Evolutionary conservation across 2,329 filamentous ascomycete species (phyloP), one percentile per base, ranked within the genome.

Genomic region (Laburnicola sp.): DNA sequence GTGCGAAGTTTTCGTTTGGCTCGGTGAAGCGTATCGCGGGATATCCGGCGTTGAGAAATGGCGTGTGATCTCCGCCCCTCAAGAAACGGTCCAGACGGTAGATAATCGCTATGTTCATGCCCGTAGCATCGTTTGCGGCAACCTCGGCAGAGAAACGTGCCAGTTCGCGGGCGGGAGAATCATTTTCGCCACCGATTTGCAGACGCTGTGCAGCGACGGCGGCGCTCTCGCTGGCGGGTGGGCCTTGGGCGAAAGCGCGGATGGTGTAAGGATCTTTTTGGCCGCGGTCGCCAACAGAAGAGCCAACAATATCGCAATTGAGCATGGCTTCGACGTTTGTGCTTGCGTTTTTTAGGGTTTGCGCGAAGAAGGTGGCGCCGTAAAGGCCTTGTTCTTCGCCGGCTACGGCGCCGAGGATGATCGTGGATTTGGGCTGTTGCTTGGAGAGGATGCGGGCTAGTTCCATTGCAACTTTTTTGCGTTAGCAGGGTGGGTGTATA

Each of bases 221-320:
- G 3, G 68, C 65, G 43, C 74, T 70, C 34, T 82, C 78, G 3
- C 74, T 76, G 2, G 70, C 69, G 37, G 74, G 79, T 6, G 74
- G 74, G 25, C 77, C 78, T 68, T 78, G 79, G 50, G 71, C 79
- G 66, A 84, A 84, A 10, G 81, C 70, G n/a, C 82, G 79, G 54
- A 84, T 75, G 4, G 79, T 81, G 60, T 76, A 75, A 11, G 75
- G 79, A 57, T 81, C 75, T 47, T 70, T 68, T 38, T 74, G 70
- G 21, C 76, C 78, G 16, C 75, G 73, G 48, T 78, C 75, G 6
- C 75, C 78, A 1, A 69, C 75, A 2, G 76, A 73, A 4, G 75
- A 80, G 31, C 82, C 82, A 4, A 84, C 77, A 49, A 83, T 82
- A 65, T 84, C 81, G 69, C 80, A 79, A 56, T 79, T 84, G 48